Evolutionary conservation across 2,329 filamentous ascomycete genomes (phyloP).

Genomic region (Fusarium cicatricum): DNA sequence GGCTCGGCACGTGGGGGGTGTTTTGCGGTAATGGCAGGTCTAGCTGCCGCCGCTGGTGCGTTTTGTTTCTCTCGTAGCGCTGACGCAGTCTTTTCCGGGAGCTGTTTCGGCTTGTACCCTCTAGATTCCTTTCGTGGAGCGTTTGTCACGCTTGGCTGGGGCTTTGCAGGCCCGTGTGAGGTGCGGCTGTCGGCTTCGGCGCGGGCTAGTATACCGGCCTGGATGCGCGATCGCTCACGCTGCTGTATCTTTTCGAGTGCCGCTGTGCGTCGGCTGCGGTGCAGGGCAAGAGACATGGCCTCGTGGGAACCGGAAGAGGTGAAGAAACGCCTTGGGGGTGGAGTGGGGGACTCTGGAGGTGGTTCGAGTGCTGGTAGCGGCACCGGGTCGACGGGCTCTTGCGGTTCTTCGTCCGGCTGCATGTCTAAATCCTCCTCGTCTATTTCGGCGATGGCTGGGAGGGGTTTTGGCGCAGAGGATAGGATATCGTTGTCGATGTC

Average conservation of each 20-base stretch:
- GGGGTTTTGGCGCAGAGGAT: slow-evolving; percentile 1
- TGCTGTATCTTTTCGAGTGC: slow-evolving; percentile 43
- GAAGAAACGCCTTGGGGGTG: slow-evolving; percentile 45
- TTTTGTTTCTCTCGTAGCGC: slow-evolving; percentile 5
- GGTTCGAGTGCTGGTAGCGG: slow-evolving; percentile 24
- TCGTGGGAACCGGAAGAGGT: slow-evolving; percentile 50
- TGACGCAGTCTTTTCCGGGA: neutral
- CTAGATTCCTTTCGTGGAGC: neutral
- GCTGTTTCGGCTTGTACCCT: neutral
- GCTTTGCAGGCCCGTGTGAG: neutral
- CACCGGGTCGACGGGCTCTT: slow-evolving; percentile 12
- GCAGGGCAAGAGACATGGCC: slow-evolving; percentile 45
- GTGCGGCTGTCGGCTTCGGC: slow-evolving; percentile 23
- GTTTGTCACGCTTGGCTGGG: neutral
- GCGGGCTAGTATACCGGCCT: slow-evolving; percentile 28
- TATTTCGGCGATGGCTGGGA: slow-evolving; percentile 22
- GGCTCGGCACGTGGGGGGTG: neutral
- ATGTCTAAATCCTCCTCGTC: slow-evolving; percentile 12
- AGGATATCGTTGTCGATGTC: slow-evolving; percentile 25
- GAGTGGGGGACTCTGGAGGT: slow-evolving; percentile 14
- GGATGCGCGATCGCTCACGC: slow-evolving; percentile 35
- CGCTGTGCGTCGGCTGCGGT: slow-evolving; percentile 48
- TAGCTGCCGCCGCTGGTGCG: neutral
- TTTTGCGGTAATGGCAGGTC: neutral
- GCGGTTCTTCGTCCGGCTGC: slow-evolving; percentile 34